phyloP scores from a whole-genome alignment of 495 filamentous ascomycete species.

The Parathielavia appendiculata region DNA sequence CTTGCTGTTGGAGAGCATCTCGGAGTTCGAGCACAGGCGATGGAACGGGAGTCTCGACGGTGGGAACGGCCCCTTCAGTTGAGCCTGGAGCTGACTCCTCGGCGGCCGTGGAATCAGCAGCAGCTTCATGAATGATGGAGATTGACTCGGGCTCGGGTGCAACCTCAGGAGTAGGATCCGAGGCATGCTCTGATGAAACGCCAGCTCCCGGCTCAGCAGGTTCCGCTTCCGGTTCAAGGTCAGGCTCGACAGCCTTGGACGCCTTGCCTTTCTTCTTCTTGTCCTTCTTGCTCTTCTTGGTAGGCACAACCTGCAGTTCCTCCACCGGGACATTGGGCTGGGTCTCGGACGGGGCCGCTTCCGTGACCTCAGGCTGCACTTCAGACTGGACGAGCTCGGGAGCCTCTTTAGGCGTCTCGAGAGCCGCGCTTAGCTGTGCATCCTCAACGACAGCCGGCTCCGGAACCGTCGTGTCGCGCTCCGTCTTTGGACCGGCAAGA shows the following conservation, averaged over 20 bases:
- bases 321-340: not conserved
- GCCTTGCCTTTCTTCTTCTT: conserved; percentile 27
- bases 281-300: conserved; percentile 26
- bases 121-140: not conserved
- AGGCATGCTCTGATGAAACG: not conserved
- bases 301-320: not conserved
- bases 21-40: not conserved
- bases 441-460: not conserved
- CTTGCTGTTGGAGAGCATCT: not conserved
- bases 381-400: conserved; percentile 18
- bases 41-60: not conserved
- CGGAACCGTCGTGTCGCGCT: not conserved
- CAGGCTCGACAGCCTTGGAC: conserved; percentile 16
- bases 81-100: not conserved
- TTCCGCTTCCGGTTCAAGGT: conserved; percentile 13
- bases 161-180: not conserved
- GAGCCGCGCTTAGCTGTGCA: not conserved
- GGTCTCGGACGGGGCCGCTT: not conserved
- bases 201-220: conserved; percentile 12
- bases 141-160: conserved; percentile 6
- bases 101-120: conserved; percentile 1
- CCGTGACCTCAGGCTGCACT: conserved; percentile 7
- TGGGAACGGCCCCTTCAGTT: not conserved
- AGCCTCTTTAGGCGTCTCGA: not conserved
- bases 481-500: not conserved